These are phyloP conservation scores for Avicennia marina DNA, from an alignment of 257 asterid genomes.

Conservation along the genomic window DNA sequence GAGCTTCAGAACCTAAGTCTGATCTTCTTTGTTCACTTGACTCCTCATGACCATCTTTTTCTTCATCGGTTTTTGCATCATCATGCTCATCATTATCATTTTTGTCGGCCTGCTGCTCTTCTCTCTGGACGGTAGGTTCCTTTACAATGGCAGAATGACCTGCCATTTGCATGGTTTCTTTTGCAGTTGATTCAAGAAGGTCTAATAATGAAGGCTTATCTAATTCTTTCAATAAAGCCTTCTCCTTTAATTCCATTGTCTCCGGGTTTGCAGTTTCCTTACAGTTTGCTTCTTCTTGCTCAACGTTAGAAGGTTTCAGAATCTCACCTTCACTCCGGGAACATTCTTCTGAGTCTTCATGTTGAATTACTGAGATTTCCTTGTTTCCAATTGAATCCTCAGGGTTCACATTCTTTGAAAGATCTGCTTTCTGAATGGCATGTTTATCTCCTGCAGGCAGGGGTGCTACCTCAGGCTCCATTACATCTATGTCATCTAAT, in stretches of 20 bases:
- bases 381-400: conserved; percentile 20
- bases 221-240: conserved; percentile 16
- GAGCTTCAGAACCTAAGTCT: conserved; percentile 41
- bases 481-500: background rate
- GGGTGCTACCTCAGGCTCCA: conserved; percentile 15
- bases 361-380: conserved; percentile 14
- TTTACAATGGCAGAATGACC: conserved; percentile 21
- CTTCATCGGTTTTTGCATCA: conserved; percentile 37
- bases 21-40: conserved; percentile 27
- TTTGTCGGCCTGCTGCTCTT: conserved; percentile 28
- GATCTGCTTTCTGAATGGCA: conserved; percentile 22
- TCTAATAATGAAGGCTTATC: conserved; percentile 24
- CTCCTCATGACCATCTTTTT: conserved; percentile 36
- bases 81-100: conserved; percentile 23
- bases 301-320: background rate
- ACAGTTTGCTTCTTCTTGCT: conserved; percentile 15
- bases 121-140: conserved; percentile 17
- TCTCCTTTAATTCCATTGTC: conserved; percentile 14
- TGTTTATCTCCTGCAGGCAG: conserved; percentile 20
- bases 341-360: conserved; percentile 14
- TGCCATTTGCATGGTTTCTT: conserved; percentile 19
- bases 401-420: background rate
- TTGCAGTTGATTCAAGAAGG: conserved; percentile 27
- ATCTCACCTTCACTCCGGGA: conserved; percentile 14
- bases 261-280: conserved; percentile 16